These are phyloP conservation scores for Bjerkandera adusta DNA, from an alignment of 1,284 basidiomycete species.

Conservation along the genomic window DNA sequence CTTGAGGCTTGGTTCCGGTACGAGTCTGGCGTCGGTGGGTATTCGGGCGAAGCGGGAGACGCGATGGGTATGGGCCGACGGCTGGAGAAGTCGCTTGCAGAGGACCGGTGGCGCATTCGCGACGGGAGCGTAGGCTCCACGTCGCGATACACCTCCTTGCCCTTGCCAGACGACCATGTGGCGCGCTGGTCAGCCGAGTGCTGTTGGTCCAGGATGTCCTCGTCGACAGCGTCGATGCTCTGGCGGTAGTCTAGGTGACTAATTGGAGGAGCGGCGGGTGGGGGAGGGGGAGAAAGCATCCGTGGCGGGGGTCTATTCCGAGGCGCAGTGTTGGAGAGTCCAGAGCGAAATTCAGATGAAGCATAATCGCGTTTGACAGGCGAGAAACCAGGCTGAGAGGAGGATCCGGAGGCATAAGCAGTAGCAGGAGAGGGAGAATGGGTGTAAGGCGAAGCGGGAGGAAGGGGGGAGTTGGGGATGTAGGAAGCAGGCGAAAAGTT, in stretches of 20 bases:
- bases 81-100: constrained; percentile 14
- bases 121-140: constrained; percentile 12
- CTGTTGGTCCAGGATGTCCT: background rate
- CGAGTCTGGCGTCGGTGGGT: constrained; percentile 14
- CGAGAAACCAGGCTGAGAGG: background rate
- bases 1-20: constrained; percentile 10
- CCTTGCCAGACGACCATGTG: constrained; percentile 1
- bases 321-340: constrained; percentile 2
- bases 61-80: constrained; percentile 10
- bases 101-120: constrained; percentile 16
- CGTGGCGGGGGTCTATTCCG: background rate
- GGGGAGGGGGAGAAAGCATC: constrained; percentile 5
- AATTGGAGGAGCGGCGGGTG: background rate
- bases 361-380: background rate
- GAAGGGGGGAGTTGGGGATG: constrained; percentile 1
- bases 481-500: background rate
- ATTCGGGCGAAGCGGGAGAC: constrained; percentile 11
- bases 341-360: background rate
- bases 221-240: constrained; percentile 3
- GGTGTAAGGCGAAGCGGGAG: background rate
- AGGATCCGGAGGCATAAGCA: background rate
- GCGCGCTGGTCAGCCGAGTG: background rate
- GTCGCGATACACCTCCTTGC: constrained; percentile 2
- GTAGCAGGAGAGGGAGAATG: background rate
- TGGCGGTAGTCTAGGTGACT: background rate